These are phyloP conservation scores for Hypocreales sp. DNA, from an alignment of 2,329 filamentous ascomycete genomes.

Conservation along the genomic window DNA sequence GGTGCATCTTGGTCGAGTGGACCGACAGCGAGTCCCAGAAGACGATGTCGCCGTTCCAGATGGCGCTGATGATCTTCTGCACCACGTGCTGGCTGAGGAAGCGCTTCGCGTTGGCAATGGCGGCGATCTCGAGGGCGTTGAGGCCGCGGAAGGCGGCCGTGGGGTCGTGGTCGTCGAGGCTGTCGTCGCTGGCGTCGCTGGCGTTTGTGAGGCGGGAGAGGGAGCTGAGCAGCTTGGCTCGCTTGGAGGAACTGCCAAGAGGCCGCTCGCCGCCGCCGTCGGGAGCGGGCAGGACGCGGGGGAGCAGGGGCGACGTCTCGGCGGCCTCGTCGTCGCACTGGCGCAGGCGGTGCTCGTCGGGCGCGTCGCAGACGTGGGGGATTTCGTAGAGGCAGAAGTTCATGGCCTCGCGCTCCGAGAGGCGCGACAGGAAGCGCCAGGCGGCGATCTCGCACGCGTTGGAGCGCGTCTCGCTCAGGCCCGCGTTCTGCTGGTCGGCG, in stretches of 20 bases:
- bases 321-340: slow-evolving; percentile 24
- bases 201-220: slow-evolving; percentile 36
- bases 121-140: slow-evolving; percentile 77
- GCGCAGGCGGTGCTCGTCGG: slow-evolving; percentile 4
- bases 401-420: slow-evolving; percentile 59
- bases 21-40: slow-evolving; percentile 74
- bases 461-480: slow-evolving; percentile 51
- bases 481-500: slow-evolving; percentile 44
- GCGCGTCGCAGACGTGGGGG: slow-evolving; percentile 23
- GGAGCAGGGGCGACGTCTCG: slow-evolving; percentile 31
- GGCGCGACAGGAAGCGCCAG: slow-evolving; percentile 58
- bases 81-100: slow-evolving; percentile 70
- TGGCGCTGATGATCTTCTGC: slow-evolving; percentile 68
- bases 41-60: slow-evolving; percentile 76
- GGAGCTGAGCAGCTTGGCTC: slow-evolving; percentile 34
- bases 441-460: slow-evolving; percentile 69
- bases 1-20: slow-evolving; percentile 57
- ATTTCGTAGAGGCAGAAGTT: slow-evolving; percentile 63
- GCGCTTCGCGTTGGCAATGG: slow-evolving; percentile 66
- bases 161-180: slow-evolving; percentile 43
- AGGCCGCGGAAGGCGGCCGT: slow-evolving; percentile 61
- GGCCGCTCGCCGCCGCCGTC: slow-evolving; percentile 9
- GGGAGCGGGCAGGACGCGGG: slow-evolving; percentile 13
- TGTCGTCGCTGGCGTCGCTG: slow-evolving; percentile 19
- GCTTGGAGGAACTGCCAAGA: slow-evolving; percentile 25